These are phyloP conservation scores for Dendrobium officinale DNA, from an alignment of 106 monocot genomes.

Conservation along the genomic window DNA sequence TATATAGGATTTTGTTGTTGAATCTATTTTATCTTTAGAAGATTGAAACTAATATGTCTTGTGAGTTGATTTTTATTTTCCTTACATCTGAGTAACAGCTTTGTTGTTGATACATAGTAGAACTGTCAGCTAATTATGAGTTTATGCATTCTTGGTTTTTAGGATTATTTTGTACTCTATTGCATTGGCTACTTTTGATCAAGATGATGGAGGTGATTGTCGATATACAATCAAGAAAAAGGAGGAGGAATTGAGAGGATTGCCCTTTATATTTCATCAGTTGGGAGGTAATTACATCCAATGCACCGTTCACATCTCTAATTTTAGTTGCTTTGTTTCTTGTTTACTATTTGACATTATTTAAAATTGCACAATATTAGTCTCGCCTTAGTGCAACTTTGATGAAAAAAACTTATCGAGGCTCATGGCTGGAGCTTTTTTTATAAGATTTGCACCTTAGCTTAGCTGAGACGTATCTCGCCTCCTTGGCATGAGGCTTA, in stretches of 20 bases:
- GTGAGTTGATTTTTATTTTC: neutral
- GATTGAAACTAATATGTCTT: too few relatives aligned
- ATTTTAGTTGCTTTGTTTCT: neutral
- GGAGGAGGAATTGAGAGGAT: constrained; percentile 78
- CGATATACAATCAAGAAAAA: constrained; percentile 48
- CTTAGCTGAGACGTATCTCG: too few relatives aligned
- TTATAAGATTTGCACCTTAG: too few relatives aligned
- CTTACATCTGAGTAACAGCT: neutral
- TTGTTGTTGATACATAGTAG: neutral
- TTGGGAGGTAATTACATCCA: constrained; percentile 47
- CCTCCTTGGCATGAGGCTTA: too few relatives aligned
- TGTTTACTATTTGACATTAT: neutral
- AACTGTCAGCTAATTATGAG: neutral
- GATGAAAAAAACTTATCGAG: too few relatives aligned
- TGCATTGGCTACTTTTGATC: constrained; percentile 73
- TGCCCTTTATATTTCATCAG: constrained; percentile 66
- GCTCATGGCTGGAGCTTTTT: too few relatives aligned
- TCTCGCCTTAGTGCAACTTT: too few relatives aligned
- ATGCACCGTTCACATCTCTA: neutral
- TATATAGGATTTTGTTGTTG: too few relatives aligned
- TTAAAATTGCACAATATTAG: too few relatives aligned
- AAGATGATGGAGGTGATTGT: constrained; percentile 39
- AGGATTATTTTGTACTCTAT: constrained; percentile 94
- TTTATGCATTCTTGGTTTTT: constrained; percentile 5
- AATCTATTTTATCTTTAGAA: too few relatives aligned